These are phyloP conservation scores for Agroathelia rolfsii DNA, from an alignment of 1,284 basidiomycete genomes.

Conservation along the genomic window DNA sequence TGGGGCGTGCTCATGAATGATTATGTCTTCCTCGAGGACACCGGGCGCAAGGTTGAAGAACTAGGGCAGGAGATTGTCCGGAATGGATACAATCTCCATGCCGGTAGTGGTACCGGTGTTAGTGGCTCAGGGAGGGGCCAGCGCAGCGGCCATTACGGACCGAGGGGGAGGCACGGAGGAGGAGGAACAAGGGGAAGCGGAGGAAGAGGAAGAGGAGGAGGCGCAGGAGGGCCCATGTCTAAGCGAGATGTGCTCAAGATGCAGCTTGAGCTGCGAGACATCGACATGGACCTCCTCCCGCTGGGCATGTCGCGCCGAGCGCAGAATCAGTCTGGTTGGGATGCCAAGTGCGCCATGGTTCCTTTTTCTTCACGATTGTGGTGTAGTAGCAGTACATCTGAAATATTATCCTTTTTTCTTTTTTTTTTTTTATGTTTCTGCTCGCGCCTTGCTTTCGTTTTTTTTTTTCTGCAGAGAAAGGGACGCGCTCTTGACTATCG, in stretches of 20 bases:
- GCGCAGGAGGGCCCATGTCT: slow-evolving; percentile 22
- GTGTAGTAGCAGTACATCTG: no score
- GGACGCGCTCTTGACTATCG: slow-evolving; percentile 61
- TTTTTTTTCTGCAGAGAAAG: slow-evolving; percentile 43
- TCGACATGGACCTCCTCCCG: slow-evolving; percentile 70
- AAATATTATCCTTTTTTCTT: slow-evolving; percentile 4
- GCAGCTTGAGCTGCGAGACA: slow-evolving; percentile 54
- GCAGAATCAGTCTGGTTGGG: slow-evolving; percentile 73
- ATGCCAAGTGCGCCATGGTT: slow-evolving; percentile 50
- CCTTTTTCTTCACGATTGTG: no score
- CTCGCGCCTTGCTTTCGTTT: no score
- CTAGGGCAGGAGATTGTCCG: slow-evolving; percentile 66
- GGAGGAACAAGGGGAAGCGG: slow-evolving; percentile 11
- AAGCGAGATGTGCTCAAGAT: slow-evolving; percentile 57
- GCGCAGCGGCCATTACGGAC: slow-evolving; percentile 16
- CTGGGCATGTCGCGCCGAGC: slow-evolving; percentile 74
- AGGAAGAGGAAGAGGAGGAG: slow-evolving; percentile 15
- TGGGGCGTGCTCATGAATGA: slow-evolving; percentile 82
- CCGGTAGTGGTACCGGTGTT: slow-evolving; percentile 4
- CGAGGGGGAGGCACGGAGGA: slow-evolving; percentile 13
- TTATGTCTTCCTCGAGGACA: slow-evolving; percentile 75
- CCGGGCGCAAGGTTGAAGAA: slow-evolving; percentile 57
- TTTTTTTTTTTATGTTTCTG: no score
- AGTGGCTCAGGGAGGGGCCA: no score
- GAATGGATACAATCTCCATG: slow-evolving; percentile 32